phyloP scores from a whole-genome alignment of 2,329 filamentous ascomycete species.

The Neofusicoccum parvum region DNA sequence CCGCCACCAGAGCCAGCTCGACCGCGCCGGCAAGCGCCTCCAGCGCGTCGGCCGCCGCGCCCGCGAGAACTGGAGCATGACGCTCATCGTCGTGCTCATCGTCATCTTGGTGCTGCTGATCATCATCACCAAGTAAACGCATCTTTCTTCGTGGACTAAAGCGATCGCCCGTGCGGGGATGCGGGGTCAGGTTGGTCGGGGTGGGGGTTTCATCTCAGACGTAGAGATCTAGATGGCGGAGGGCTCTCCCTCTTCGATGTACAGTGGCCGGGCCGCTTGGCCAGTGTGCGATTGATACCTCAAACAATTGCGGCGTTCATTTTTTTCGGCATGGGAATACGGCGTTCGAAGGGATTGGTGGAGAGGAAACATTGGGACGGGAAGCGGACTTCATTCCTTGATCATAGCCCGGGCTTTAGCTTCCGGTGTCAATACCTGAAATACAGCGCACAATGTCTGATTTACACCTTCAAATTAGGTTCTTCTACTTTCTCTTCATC shows the following conservation, averaged over 20 bases:
- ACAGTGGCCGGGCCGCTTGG: neutral
- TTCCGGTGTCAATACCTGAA: neutral
- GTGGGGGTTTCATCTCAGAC: neutral
- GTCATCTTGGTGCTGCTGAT: conserved; percentile 81
- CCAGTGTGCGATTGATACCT: conserved; percentile 1
- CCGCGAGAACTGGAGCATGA: conserved; percentile 85
- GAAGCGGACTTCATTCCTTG: too few species aligned
- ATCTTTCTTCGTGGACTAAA: neutral
- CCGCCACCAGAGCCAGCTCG: conserved; percentile 74
- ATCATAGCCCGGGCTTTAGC: too few species aligned
- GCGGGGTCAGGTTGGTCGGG: neutral
- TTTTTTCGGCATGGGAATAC: neutral
- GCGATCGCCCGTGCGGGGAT: too few species aligned
- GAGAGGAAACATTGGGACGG: too few species aligned
- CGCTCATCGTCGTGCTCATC: conserved; percentile 76
- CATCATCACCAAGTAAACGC: conserved; percentile 69
- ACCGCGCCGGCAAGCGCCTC: conserved; percentile 72
- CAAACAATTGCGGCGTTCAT: neutral
- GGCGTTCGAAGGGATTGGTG: neutral
- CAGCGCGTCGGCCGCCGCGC: conserved; percentile 73
- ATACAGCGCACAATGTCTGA: neutral
- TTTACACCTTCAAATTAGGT: neutral
- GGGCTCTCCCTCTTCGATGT: neutral
- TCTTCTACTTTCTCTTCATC: neutral
- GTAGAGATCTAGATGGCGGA: neutral